Evolutionary conservation across 768 basidiomycete species (phyloP).

Genomic region (Trametes sanguinea): DNA sequence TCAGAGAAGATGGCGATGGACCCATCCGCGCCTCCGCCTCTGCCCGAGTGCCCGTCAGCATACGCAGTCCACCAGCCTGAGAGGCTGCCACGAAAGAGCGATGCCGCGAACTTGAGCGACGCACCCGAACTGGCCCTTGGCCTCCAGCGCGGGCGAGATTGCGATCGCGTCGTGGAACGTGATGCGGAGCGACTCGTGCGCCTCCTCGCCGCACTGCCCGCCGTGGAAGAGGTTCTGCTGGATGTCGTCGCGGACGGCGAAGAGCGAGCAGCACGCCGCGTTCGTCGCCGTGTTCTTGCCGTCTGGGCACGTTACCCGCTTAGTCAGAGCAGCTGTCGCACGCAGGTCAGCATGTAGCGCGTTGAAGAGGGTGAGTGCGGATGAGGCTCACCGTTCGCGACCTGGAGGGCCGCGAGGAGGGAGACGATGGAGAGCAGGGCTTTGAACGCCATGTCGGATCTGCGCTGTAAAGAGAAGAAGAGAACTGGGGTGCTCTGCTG

Average conservation of each 20-base stretch:
- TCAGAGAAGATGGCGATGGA: slow-evolving; percentile 26
- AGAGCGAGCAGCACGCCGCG: slow-evolving; percentile 36
- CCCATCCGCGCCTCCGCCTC: slow-evolving; percentile 29
- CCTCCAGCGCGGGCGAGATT: slow-evolving; percentile 14
- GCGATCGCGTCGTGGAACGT: slow-evolving; percentile 32
- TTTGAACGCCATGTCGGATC: slow-evolving; percentile 26
- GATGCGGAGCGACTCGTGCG: slow-evolving; percentile 33
- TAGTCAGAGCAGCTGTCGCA: slow-evolving; percentile 24
- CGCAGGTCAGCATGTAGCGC: background rate
- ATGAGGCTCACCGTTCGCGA: slow-evolving; percentile 18
- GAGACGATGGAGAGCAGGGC: slow-evolving; percentile 19
- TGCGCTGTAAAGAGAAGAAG: background rate
- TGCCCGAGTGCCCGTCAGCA: background rate
- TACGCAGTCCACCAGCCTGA: background rate
- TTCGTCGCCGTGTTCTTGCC: slow-evolving; percentile 33
- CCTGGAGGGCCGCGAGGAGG: slow-evolving; percentile 22
- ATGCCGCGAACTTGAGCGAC: background rate
- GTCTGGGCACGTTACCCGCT: slow-evolving; percentile 34
- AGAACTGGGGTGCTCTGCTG: background rate
- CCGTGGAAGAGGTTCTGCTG: slow-evolving; percentile 32
- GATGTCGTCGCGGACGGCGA: slow-evolving; percentile 36
- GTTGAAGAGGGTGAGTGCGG: background rate
- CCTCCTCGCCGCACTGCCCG: slow-evolving; percentile 36
- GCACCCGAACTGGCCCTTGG: slow-evolving; percentile 15
- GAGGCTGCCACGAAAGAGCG: background rate